Base-by-base conservation (phyloP, 2,329 filamentous ascomycete genomes). In the Fusarium sterilihyphosum region DNA sequence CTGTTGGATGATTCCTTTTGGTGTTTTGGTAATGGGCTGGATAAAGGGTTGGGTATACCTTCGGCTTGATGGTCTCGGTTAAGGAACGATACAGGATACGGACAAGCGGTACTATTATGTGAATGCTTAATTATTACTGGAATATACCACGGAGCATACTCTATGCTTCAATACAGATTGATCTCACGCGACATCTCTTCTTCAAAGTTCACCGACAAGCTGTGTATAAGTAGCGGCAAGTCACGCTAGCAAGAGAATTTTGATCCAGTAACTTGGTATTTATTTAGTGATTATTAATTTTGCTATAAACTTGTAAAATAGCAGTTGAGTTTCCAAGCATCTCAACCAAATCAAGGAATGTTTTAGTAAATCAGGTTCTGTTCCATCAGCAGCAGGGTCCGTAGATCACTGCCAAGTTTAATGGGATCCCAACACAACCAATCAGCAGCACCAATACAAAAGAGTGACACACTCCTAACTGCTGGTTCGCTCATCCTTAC, bases 401-500 rank as follows among this genome's bases (percentile, higher is more conserved):
- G 16, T 24, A 40, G 38, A 50, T n/a, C 22, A 35, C 38, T 67
- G 65, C 52, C 65, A 67, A 46, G 62, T 67, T 67, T 60, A 20
- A 61, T 22, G 31, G 24, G 11, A n/a, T 61, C 18, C 38, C 52
- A 31, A 29, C 61, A 58, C 20, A 64, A 38, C 61, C 65, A 65
- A 56, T 54, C 46, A 68, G 38, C 31, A 40, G 29, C 18, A 20
- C 16, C 17, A 37, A 46, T 16, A n/a, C 12, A 31, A 54, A 12
- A 7, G 41, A 62, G 64, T 56, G 60, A 59, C 61, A 61, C n/a
- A n/a, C 40, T 20, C 47, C 44, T 70, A 78, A 46, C 64, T 69
- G 59, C 67, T 74, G 41, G 69, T 68, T 61, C 67, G 63, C 44
- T 73, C 73, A 43, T 40, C 29, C 68, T 77, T 76, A 10, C 50